A percentile compares a stretch with the other conserved stretches of the same genome.
Evolutionary conservation across 2,329 filamentous ascomycete genomes (phyloP).

Genomic region (Ophiocordyceps camponoti-floridani): DNA sequence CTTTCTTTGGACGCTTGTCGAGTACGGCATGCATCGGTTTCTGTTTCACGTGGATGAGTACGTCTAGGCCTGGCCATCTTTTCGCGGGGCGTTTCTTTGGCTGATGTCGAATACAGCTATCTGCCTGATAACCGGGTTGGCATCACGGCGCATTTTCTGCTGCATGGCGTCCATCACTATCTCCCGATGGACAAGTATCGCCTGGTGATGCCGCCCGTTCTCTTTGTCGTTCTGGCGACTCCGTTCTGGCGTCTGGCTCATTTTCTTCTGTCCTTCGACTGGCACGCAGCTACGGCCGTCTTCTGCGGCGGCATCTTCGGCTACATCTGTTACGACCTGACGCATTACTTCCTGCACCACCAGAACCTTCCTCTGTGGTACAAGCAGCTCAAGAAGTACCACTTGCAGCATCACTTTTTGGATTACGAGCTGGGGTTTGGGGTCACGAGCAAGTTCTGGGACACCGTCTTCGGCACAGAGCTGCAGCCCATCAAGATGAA

Average conservation of each 20-base stretch:
- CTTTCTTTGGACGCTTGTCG: slow-evolving; percentile 71
- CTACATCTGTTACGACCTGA: slow-evolving; percentile 91
- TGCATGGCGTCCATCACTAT: slow-evolving; percentile 96
- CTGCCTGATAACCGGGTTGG: slow-evolving; percentile 84
- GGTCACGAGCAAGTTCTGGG: slow-evolving; percentile 94
- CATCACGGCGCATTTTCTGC: slow-evolving; percentile 75
- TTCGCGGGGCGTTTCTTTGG: neutral
- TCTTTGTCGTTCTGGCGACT: slow-evolving; percentile 67
- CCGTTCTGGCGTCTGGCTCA: slow-evolving; percentile 93
- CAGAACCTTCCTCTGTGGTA: slow-evolving; percentile 81
- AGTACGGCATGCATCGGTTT: slow-evolving; percentile 78
- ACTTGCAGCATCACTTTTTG: slow-evolving; percentile 91
- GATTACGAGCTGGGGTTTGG: slow-evolving; percentile 97
- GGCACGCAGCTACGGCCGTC: slow-evolving; percentile 60
- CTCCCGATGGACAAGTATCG: slow-evolving; percentile 98
- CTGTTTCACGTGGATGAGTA: slow-evolving; percentile 90
- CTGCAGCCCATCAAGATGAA: slow-evolving; percentile 27
- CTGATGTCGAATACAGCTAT: slow-evolving; percentile 34
- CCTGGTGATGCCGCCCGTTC: slow-evolving; percentile 86
- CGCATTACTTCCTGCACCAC: slow-evolving; percentile 97
- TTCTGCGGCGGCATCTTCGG: slow-evolving; percentile 88
- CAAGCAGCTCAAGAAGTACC: slow-evolving; percentile 88
- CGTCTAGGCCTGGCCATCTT: slow-evolving; percentile 14
- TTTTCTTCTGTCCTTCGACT: slow-evolving; percentile 63
- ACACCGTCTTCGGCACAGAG: slow-evolving; percentile 79